phyloP scores from a whole-genome alignment of 75 land plant genomes.

The Selaginella tamariscina region DNA sequence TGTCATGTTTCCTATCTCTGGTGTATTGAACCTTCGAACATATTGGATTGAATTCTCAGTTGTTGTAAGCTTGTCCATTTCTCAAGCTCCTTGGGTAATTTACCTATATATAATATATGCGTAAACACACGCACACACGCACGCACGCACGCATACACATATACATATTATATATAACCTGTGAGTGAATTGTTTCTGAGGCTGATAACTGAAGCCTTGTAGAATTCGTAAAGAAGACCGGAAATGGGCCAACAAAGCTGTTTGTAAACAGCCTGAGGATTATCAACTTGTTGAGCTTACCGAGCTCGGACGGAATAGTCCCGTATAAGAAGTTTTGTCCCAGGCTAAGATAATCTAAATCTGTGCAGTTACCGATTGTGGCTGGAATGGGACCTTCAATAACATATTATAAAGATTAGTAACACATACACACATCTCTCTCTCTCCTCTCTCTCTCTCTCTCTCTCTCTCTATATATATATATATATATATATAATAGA shows the following conservation, averaged over 20 bases:
- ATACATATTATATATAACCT: neutral
- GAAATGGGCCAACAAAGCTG: slow-evolving; percentile 6
- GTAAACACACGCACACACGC: no score
- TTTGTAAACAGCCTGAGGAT: neutral
- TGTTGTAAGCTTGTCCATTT: no score
- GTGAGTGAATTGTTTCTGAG: slow-evolving; percentile 10
- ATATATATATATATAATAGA: no score
- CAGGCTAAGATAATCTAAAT: neutral
- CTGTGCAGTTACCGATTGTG: neutral
- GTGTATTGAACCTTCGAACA: neutral
- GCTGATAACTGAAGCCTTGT: slow-evolving; percentile 3
- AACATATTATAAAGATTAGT: no score
- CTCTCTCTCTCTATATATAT: no score
- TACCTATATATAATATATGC: no score
- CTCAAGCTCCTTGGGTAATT: no score
- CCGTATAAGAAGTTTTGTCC: neutral
- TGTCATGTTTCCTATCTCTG: neutral
- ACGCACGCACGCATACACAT: neutral
- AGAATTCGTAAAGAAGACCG: neutral
- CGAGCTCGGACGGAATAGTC: neutral
- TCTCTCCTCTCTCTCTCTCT: no score
- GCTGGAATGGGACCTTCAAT: slow-evolving; percentile 5
- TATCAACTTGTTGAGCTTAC: neutral
- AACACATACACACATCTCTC: no score
- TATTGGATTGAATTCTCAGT: neutral